phyloP scores from a whole-genome alignment of 768 basidiomycete species.

The Mycena rebaudengoi region DNA sequence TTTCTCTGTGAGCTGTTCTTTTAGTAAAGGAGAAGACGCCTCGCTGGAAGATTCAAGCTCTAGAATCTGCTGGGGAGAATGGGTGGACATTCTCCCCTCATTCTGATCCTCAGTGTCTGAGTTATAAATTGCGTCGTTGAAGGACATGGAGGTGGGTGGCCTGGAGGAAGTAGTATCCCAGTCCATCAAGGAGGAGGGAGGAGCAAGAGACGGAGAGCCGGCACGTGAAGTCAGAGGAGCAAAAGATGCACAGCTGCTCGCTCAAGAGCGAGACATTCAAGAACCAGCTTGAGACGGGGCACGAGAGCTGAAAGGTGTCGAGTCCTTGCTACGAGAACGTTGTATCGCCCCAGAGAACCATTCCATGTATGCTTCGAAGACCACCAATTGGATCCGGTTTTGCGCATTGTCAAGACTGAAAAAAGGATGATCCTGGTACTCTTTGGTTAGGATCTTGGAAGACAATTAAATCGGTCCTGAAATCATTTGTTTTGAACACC shows the following conservation, averaged over 20 bases:
- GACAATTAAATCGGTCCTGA: no score
- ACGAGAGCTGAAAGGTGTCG: not conserved
- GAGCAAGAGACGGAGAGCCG: not conserved
- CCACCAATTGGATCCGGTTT: not conserved
- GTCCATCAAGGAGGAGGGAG: no score
- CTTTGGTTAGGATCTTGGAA: not conserved
- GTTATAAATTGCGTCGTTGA: no score
- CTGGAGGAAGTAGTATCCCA: not conserved
- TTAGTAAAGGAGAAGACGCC: not conserved
- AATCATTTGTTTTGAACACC: not conserved
- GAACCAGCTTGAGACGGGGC: slow-evolving; percentile 1
- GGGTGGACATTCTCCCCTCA: no score
- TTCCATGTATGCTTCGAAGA: not conserved
- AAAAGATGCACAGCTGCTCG: not conserved
- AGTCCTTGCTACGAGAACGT: not conserved
- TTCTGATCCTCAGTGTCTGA: no score
- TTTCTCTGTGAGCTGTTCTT: no score
- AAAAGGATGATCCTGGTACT: not conserved
- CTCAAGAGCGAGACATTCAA: not conserved
- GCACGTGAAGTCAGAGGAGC: not conserved
- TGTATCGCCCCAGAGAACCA: not conserved
- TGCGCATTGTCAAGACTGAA: slow-evolving; percentile 4
- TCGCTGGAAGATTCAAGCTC: not conserved
- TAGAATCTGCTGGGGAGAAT: no score
- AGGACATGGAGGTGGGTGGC: not conserved